Conservation (phyloP, 805 yeast genomes). For the Saccharomyces kudriavzevii region DNA sequence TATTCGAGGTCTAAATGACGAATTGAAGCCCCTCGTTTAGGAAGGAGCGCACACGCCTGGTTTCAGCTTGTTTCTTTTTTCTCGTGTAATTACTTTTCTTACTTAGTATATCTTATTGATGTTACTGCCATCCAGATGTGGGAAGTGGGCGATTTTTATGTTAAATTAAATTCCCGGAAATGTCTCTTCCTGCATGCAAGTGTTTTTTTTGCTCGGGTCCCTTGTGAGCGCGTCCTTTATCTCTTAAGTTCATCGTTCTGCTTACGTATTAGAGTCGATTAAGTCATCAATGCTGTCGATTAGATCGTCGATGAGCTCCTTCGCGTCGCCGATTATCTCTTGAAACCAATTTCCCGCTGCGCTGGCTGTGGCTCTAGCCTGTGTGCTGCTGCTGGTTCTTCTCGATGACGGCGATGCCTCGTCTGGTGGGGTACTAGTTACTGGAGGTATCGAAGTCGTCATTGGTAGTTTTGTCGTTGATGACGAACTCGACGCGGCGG, state of each 20-base stretch:
- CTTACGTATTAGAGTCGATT: not conserved
- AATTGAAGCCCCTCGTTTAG: not conserved
- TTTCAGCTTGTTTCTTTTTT: not conserved
- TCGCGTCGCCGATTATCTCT: conserved; percentile 13
- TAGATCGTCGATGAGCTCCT: conserved; percentile 22
- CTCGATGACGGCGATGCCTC: conserved; percentile 3
- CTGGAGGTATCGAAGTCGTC: not conserved
- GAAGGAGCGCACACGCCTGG: not conserved
- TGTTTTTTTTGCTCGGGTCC: not conserved
- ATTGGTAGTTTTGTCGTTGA: not conserved
- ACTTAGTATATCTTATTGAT: not conserved
- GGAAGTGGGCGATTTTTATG: not conserved
- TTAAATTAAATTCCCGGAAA: not conserved
- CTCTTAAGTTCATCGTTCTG: not conserved
- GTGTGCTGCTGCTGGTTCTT: conserved; percentile 14
- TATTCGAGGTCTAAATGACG: not conserved
- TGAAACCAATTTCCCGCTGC: conserved; percentile 6
- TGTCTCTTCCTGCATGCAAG: not conserved
- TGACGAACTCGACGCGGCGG: not conserved
- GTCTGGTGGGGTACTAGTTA: not conserved
- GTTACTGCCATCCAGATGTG: not conserved
- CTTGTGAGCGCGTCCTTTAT: not conserved
- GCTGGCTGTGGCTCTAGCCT: conserved; percentile 7
- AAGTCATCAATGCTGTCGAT: conserved; percentile 19
- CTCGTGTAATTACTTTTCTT: not conserved